Conservation (phyloP, 73 alveolate species). For the Symbiodinium natans region DNA sequence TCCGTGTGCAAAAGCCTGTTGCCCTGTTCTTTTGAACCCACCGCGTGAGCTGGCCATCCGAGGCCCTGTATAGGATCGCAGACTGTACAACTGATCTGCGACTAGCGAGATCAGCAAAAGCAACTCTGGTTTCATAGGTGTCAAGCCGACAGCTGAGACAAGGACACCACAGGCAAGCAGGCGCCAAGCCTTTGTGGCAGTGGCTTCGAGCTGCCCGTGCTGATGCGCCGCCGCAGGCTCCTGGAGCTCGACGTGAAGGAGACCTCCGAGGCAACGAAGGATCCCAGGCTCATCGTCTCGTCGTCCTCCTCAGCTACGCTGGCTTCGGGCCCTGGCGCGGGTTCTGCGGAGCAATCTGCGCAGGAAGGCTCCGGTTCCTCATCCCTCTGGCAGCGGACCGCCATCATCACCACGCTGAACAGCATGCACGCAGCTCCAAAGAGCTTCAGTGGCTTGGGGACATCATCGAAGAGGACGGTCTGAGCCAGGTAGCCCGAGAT, state of each 20-base stretch:
- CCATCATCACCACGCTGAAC: constrained; percentile 27
- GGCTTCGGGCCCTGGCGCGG: not conserved
- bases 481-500: constrained; percentile 22
- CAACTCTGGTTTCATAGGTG: too few species aligned
- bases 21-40: too few species aligned
- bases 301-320: not conserved
- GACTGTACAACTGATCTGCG: too few species aligned
- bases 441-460: not conserved
- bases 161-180: not conserved
- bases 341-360: too few species aligned
- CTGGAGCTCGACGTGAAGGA: not conserved
- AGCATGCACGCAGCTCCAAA: constrained; percentile 9
- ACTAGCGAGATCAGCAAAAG: too few species aligned
- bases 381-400: not conserved
- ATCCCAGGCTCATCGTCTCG: not conserved
- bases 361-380: not conserved
- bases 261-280: not conserved
- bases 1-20: too few species aligned
- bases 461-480: not conserved
- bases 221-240: not conserved
- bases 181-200: not conserved
- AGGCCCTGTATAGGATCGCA: too few species aligned
- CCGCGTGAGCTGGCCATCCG: too few species aligned
- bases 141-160: too few species aligned
- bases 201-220: not conserved